Base-by-base conservation (phyloP, 2,329 filamentous ascomycete genomes). In the Huntiella savannae region DNA sequence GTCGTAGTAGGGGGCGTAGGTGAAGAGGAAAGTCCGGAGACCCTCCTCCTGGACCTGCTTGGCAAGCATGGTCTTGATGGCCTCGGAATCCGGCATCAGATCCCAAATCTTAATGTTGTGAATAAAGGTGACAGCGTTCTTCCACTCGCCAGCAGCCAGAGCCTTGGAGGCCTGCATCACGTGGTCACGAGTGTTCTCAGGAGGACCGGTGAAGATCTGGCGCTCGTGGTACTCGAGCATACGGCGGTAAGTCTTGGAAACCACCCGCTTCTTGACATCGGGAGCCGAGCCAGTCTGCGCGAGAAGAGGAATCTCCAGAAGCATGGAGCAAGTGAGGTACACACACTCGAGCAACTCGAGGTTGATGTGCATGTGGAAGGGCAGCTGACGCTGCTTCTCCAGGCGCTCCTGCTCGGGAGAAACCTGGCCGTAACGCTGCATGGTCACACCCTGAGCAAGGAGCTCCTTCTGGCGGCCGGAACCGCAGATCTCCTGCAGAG, bases 341-440 rank as follows among this genome's bases (percentile, higher is more conserved):
- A 96, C 88, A 59, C 91, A 96, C 69, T 98, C 91, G 35, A 98
- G 75, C 47, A 98, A 76, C 64, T 98, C 91, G 45, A 98, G 75
- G 71, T 98, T 98, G 71, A 98, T 98, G 73, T 98, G 91, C 86
- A 98, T 95, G 70, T 98, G 91, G 79, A 98, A 98, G 34, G 91
- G 91, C 54, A 98, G 75, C 67, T 98, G 91, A 57, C 91, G 80
- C 67, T 96, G 88, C 61, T 91, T 84, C 70, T 98, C 91, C 35
- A 96, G 74, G 54, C 88, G 83, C 69, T 98, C 91, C 65, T 98
- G 91, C 66, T 98, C 91, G 13, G 91, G 91, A 33, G 87, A 91
- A 51, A 98, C 91, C 58, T 94, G 87, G 57, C 77, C 88, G 68
- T 87, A 98, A 55, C 91, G 77, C 69, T 98, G 91, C 62, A 98